Evolutionary conservation across 2,329 filamentous ascomycete species (phyloP).

Genomic region (Xylariaceae sp.): DNA sequence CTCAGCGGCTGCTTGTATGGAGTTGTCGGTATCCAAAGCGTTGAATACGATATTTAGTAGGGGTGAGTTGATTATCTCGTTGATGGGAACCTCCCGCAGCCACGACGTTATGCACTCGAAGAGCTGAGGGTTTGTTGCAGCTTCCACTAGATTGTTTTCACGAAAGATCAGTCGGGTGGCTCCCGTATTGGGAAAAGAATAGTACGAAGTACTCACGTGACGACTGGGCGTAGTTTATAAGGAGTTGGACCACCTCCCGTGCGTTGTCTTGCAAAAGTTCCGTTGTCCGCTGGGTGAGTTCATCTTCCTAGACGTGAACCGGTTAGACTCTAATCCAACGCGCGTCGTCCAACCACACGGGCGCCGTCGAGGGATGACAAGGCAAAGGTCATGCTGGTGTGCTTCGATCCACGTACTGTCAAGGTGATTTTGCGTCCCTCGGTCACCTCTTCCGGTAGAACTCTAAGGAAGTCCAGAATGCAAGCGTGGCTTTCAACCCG

Average conservation of each 20-base stretch:
- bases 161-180: constrained; percentile 18
- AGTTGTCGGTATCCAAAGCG: constrained; percentile 67
- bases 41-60: constrained; percentile 75
- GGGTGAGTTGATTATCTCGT: constrained; percentile 76
- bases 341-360: constrained; percentile 29
- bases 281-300: constrained; percentile 76
- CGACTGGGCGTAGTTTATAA: constrained; percentile 87
- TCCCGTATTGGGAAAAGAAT: not conserved
- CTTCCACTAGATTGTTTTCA: constrained; percentile 49
- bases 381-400: constrained; percentile 40
- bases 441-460: constrained; percentile 96
- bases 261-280: constrained; percentile 91
- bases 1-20: constrained; percentile 84
- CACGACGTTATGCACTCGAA: constrained; percentile 96
- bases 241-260: constrained; percentile 74
- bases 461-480: constrained; percentile 91
- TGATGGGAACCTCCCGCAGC: constrained; percentile 85
- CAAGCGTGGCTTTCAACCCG: constrained; percentile 75
- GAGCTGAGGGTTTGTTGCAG: constrained; percentile 80
- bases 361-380: constrained; percentile 25
- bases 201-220: constrained; percentile 57
- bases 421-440: constrained; percentile 99
- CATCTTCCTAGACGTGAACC: constrained; percentile 75
- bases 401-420: constrained; percentile 78
- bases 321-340: constrained; percentile 41